A percentile compares a stretch with the other conserved stretches of the same genome.
phyloP scores from a whole-genome alignment of 1,284 basidiomycete genomes.

The Naganishia liquefaciens region DNA sequence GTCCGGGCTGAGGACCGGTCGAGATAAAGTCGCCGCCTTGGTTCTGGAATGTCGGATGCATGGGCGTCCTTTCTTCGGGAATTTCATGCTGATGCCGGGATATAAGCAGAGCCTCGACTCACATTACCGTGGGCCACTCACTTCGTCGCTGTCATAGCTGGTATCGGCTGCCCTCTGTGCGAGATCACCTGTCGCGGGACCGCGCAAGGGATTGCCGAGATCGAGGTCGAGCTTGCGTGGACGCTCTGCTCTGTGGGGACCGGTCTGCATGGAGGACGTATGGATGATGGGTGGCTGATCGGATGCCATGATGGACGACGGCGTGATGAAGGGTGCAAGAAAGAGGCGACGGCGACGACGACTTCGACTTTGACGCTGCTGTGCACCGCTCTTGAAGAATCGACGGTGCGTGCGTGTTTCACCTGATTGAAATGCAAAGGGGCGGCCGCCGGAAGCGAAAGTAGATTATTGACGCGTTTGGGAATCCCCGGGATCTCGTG shows the following conservation, averaged over 20 bases:
- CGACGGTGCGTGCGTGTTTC: too few species aligned
- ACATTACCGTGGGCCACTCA: not conserved
- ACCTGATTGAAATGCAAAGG: too few species aligned
- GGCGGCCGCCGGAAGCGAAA: too few species aligned
- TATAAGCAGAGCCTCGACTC: not conserved
- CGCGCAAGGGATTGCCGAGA: constrained; percentile 5
- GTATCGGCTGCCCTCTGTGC: constrained; percentile 9
- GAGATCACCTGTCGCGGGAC: not conserved
- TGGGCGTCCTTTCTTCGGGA: constrained; percentile 28
- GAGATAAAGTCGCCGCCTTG: constrained; percentile 27
- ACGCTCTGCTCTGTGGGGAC: constrained; percentile 16
- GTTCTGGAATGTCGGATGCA: constrained; percentile 21
- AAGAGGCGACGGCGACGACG: too few species aligned
- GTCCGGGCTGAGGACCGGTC: constrained; percentile 21
- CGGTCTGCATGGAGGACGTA: constrained; percentile 7
- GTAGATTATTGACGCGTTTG: too few species aligned
- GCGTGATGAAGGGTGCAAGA: too few species aligned
- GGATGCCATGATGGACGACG: not conserved
- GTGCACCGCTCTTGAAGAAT: not conserved
- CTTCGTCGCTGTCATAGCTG: constrained; percentile 24
- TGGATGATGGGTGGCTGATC: constrained; percentile 12
- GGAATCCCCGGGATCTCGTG: too few species aligned
- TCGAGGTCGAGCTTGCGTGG: constrained; percentile 18
- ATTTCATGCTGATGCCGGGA: constrained; percentile 20
- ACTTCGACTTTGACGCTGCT: too few species aligned